Conservation (phyloP, 441 rosid species). For the Geranium incanum region DNA sequence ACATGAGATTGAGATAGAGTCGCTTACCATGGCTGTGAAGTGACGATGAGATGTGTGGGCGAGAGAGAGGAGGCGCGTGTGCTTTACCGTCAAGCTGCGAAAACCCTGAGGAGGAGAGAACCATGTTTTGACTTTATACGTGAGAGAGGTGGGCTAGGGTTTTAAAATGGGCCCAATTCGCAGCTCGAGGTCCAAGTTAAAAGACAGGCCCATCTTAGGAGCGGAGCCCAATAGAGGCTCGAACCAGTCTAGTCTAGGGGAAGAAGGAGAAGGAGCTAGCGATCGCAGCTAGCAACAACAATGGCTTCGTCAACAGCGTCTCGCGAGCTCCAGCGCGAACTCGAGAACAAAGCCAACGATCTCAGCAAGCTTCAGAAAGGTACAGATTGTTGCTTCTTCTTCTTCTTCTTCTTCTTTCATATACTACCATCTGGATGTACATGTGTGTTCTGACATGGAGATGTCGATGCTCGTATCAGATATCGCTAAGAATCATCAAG, state of each 20-base stretch:
- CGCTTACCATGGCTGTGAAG: background rate
- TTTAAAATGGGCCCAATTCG: background rate
- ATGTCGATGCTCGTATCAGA: conserved; percentile 9
- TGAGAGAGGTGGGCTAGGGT: conserved; percentile 1
- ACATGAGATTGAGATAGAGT: background rate
- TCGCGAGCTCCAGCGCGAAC: conserved; percentile 73
- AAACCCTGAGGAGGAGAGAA: background rate
- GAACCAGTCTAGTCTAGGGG: background rate
- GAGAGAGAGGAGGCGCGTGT: background rate
- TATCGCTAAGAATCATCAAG: conserved; percentile 26
- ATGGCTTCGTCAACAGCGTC: conserved; percentile 23
- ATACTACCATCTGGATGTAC: background rate
- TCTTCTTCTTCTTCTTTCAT: background rate
- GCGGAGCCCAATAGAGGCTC: background rate
- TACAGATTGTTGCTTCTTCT: background rate
- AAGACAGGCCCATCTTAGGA: background rate
- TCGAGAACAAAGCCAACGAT: conserved; percentile 73
- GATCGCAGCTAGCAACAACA: background rate
- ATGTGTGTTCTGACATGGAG: background rate
- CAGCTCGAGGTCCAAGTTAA: too few species aligned
- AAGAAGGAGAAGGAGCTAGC: background rate
- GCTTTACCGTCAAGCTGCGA: background rate
- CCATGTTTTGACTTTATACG: background rate
- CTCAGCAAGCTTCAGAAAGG: conserved; percentile 63
- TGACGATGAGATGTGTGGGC: background rate